Evolutionary conservation across 345 rosid genomes (phyloP).

Genomic region (Hevea brasiliensis): DNA sequence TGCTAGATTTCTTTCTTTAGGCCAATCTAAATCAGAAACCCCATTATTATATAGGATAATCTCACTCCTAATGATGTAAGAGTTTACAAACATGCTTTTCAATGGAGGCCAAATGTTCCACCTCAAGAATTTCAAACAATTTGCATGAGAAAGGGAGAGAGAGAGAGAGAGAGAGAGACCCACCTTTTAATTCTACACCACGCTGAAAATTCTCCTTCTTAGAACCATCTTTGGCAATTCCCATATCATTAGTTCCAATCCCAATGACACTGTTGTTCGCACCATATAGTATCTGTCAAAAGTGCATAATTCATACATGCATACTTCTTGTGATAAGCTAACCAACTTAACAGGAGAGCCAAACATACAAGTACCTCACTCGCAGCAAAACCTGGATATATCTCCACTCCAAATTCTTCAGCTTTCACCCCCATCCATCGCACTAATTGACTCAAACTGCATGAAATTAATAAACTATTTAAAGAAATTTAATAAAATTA

Average conservation of each 20-base stretch:
- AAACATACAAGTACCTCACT: conserved; percentile 58
- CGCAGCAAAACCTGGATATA: conserved; percentile 96
- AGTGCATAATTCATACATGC: conserved; percentile 17
- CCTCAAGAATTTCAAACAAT: background rate
- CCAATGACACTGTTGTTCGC: conserved; percentile 66
- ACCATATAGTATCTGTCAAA: conserved; percentile 68
- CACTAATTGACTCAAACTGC: conserved; percentile 84
- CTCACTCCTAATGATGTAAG: background rate
- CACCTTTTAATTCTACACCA: conserved; percentile 81
- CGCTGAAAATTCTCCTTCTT: conserved; percentile 82
- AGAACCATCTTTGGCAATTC: conserved; percentile 86
- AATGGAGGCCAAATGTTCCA: background rate
- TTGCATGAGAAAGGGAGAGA: background rate
- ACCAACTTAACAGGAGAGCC: background rate
- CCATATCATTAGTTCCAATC: conserved; percentile 94
- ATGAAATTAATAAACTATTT: conserved; percentile 18
- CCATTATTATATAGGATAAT: background rate
- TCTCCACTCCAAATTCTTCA: conserved; percentile 91
- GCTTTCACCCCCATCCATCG: conserved; percentile 93
- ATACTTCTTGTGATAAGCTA: conserved; percentile 17
- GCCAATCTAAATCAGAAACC: background rate
- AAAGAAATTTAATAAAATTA: background rate
- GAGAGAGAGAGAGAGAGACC: conserved; percentile 27
- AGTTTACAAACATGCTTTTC: background rate
- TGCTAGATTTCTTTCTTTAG: background rate